These are phyloP conservation scores for Camelina neglecta DNA, from an alignment of 345 rosid species.

Conservation along the genomic window DNA sequence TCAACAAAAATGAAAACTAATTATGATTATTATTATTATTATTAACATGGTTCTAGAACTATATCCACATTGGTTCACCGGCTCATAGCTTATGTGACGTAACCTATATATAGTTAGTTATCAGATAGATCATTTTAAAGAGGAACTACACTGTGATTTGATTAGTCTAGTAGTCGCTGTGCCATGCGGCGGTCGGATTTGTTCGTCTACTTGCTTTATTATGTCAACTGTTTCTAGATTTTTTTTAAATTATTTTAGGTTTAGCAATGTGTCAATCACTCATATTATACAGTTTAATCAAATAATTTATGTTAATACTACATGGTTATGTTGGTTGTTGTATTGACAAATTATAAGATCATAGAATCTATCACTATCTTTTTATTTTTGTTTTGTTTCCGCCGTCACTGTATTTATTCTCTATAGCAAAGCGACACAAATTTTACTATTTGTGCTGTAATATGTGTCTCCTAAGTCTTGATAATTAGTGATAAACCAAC, in stretches of 20 bases:
- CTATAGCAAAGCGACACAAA: neutral
- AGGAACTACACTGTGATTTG: neutral
- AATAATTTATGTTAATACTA: slow-evolving; percentile 11
- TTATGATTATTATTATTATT: neutral
- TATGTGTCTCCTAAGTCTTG: neutral
- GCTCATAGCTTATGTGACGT: neutral
- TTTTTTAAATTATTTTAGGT: neutral
- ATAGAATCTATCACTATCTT: slow-evolving; percentile 25
- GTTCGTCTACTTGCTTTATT: neutral
- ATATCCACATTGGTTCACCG: too few relatives aligned
- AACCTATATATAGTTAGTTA: neutral
- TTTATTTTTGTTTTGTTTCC: slow-evolving; percentile 27
- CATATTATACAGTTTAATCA: slow-evolving; percentile 8
- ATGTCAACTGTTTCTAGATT: slow-evolving; percentile 18
- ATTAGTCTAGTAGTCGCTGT: neutral
- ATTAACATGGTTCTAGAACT: too few relatives aligned
- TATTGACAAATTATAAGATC: slow-evolving; percentile 21
- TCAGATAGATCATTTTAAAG: neutral
- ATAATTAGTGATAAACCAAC: neutral
- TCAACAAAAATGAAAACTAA: neutral
- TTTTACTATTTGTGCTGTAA: neutral
- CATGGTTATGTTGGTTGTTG: slow-evolving; percentile 34
- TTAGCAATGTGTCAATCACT: slow-evolving; percentile 11
- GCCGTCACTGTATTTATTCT: slow-evolving; percentile 19
- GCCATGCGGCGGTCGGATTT: slow-evolving; percentile 7